Evolutionary conservation across 176 grass and related monocot genomes (phyloP), one percentile per base, ranked within the genome.

Genomic region (Tuctoria greenei): DNA sequence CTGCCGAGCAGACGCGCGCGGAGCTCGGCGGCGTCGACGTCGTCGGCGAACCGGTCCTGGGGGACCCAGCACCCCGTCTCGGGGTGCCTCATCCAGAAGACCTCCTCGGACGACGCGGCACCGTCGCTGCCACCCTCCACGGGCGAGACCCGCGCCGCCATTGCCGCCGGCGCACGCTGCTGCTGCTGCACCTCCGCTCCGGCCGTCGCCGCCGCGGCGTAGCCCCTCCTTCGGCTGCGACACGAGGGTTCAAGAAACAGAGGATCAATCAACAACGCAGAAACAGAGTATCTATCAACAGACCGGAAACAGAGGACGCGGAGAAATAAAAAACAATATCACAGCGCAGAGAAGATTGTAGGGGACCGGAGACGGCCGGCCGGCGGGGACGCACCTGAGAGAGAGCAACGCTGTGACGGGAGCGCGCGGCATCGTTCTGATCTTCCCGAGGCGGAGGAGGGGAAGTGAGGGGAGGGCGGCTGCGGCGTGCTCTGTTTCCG

Each of bases 81-180:
- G 7, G 90, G 90, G 40, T 92, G 82, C 66, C 79, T 82, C 90
- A 86, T 88, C 90, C 90, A 92, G 63, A 67, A 88, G 5, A 77
- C n/a, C 26, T 86, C 73, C 74, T 58, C 58, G 40, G 74, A 7
- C 39, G 72, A 10, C 20, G 39, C n/a, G 21, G 45, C 58, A 0
- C 14, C 11, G 58, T 0, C 11, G 0, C 7, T 15, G 0, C 26
- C 61, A 1, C 51, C 34, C 7, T 38, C 43, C 1, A 37, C 10
- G 14, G 13, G 28, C 2, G 62, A 49, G 3, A 31, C 60, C 13
- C 47, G 64, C 15, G 14, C 79, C 4, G 50, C 42, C 3, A 60
- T 60, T 4, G 49, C 70, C 8, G 26, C 10, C 12, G 77, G 3
- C 9, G 46, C 28, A 7, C 47, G 39, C 15, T 36, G 49, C 45